Conservation (phyloP, 768 basidiomycete species). For the Trametes elegans region DNA sequence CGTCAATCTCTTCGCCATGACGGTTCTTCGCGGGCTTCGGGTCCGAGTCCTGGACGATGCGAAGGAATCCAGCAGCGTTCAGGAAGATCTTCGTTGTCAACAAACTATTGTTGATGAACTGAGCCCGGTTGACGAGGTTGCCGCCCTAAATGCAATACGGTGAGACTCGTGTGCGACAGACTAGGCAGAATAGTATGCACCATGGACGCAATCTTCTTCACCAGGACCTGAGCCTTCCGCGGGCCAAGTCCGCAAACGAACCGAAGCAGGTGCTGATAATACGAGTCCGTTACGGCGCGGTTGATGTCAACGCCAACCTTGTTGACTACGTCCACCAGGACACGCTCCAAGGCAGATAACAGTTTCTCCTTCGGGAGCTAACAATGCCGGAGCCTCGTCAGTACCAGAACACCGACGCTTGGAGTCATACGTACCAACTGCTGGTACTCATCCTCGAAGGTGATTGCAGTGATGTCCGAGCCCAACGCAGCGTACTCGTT, state of each 20-base stretch:
- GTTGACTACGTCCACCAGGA: slow-evolving; percentile 87
- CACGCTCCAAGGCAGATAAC: slow-evolving; percentile 75
- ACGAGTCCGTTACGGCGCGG: slow-evolving; percentile 81
- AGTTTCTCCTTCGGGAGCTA: slow-evolving; percentile 89
- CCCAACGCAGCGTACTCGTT: slow-evolving; percentile 94
- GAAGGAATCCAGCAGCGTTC: slow-evolving; percentile 90
- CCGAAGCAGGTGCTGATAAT: slow-evolving; percentile 85
- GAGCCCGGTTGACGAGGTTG: slow-evolving; percentile 80
- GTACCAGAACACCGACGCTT: not conserved
- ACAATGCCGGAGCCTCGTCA: not conserved
- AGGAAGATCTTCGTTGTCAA: slow-evolving; percentile 87
- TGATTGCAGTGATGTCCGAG: slow-evolving; percentile 75
- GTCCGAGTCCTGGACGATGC: slow-evolving; percentile 74
- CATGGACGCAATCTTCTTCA: slow-evolving; percentile 74
- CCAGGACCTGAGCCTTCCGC: slow-evolving; percentile 82
- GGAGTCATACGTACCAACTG: slow-evolving; percentile 48
- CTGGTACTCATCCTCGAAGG: slow-evolving; percentile 84
- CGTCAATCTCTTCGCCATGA: slow-evolving; percentile 60
- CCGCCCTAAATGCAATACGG: slow-evolving; percentile 60
- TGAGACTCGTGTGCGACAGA: not conserved
- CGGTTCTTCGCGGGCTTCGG: slow-evolving; percentile 58
- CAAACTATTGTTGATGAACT: slow-evolving; percentile 79
- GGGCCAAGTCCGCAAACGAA: slow-evolving; percentile 94
- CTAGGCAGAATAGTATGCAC: slow-evolving; percentile 41
- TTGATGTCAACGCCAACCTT: slow-evolving; percentile 97